phyloP scores from a whole-genome alignment of 2,329 filamentous ascomycete species.

The Diplodia mutila region DNA sequence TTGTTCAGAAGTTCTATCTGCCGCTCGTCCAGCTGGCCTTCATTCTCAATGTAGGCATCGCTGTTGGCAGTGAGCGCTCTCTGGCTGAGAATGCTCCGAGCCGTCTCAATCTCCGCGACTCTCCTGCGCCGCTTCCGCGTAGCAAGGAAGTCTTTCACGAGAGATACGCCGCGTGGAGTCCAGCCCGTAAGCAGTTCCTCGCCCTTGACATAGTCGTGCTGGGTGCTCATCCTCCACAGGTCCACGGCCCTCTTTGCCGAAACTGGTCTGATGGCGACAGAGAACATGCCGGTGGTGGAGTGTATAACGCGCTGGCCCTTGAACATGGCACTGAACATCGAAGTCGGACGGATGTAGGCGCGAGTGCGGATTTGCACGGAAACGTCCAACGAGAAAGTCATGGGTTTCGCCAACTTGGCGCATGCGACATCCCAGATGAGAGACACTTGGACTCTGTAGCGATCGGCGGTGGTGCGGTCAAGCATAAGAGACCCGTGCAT shows the following conservation, averaged over 20 bases:
- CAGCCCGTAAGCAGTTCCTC: slow-evolving; percentile 85
- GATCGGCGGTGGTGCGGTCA: slow-evolving; percentile 91
- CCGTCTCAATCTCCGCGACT: slow-evolving; percentile 77
- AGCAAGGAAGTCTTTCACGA: slow-evolving; percentile 85
- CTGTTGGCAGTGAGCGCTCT: slow-evolving; percentile 39
- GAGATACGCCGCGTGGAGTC: slow-evolving; percentile 85
- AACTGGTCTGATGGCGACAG: slow-evolving; percentile 80
- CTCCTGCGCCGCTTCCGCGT: slow-evolving; percentile 74
- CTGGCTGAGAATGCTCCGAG: slow-evolving; percentile 67
- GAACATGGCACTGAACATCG: slow-evolving; percentile 85
- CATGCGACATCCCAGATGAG: slow-evolving; percentile 86
- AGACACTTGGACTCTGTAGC: slow-evolving; percentile 86
- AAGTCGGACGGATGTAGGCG: slow-evolving; percentile 81
- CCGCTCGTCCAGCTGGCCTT: slow-evolving; percentile 32
- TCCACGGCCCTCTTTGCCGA: slow-evolving; percentile 91
- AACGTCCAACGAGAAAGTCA: slow-evolving; percentile 81
- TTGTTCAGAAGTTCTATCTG: slow-evolving; percentile 53
- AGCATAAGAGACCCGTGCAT: slow-evolving; percentile 88
- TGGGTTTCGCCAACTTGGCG: slow-evolving; percentile 80
- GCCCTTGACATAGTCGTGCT: slow-evolving; percentile 93
- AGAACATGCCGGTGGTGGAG: slow-evolving; percentile 84
- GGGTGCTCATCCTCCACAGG: slow-evolving; percentile 94
- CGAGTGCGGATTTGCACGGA: slow-evolving; percentile 83
- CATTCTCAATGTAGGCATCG: slow-evolving; percentile 28
- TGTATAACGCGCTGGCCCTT: slow-evolving; percentile 83